Conservation (phyloP, 257 asterid species). For the Primulina tabacum region DNA sequence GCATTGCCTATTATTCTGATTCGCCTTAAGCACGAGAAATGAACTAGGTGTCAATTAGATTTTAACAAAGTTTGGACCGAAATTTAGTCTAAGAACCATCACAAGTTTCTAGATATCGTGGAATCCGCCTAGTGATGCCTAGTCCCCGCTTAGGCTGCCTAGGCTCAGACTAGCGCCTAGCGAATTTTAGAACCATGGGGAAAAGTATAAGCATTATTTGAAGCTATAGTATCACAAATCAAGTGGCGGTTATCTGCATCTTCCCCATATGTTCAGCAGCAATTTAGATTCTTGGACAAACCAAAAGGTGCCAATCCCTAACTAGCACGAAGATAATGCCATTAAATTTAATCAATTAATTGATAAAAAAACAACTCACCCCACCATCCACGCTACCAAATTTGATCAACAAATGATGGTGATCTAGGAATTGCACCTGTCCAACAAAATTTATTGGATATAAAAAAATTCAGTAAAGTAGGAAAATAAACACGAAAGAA, state of each 20-base stretch:
- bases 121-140: too few species aligned
- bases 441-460: constrained; percentile 26
- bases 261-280: constrained; percentile 7
- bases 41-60: too few species aligned
- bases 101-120: too few species aligned
- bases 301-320: not conserved
- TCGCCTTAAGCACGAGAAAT: too few species aligned
- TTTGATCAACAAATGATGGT: constrained; percentile 84
- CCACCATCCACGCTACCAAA: constrained; percentile 98
- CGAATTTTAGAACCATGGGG: too few species aligned
- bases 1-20: too few species aligned
- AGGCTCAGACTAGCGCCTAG: too few species aligned
- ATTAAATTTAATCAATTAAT: constrained; percentile 17
- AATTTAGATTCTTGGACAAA: not conserved
- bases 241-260: not conserved
- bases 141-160: too few species aligned
- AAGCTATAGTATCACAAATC: not conserved
- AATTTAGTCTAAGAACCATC: too few species aligned
- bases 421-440: constrained; percentile 95
- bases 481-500: constrained; percentile 18
- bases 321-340: not conserved
- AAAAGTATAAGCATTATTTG: not conserved
- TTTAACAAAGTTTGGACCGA: too few species aligned
- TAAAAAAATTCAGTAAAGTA: constrained; percentile 18
- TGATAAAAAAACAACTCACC: constrained; percentile 53